Evolutionary conservation across 306 rosid genomes (phyloP), one percentile per base, ranked within the genome.

Genomic region (Corylus avellana): DNA sequence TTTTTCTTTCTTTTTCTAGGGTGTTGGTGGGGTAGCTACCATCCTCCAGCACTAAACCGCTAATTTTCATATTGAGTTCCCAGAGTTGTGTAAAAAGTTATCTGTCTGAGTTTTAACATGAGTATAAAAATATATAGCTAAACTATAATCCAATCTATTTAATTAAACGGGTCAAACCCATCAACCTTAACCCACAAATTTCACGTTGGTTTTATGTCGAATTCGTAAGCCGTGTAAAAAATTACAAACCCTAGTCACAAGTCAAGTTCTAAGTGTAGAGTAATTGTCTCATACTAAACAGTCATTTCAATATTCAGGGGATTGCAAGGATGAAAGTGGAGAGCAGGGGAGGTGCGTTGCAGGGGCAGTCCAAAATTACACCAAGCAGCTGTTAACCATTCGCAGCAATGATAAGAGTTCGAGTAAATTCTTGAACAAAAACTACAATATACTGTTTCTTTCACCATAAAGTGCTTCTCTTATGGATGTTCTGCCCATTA

Each of bases 341-440:
- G 50, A 17, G 49, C 67, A 78, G 72, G 90, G 87, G 5, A 86
- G 97, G 75, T 94, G 98, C 20, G 89, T 94, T 42, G 91, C 88
- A 2, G 96, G 85, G 3, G 94, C 93, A 12, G 87, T 94, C 50
- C 80, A 79, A 84, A 94, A 94, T 55, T 94, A 94, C 81, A 94
- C 98, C 79, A 49, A 81, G 25, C 98, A 91, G 88, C 92, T 92
- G 32, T 87, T 85, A 25, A 73, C 58, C 32, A 86, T 76, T 74
- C 77, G 79, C 39, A 74, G 69, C 14, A 71, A 55, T 25, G 3
- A 89, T 61, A 22, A 82, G 51, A 18, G 49, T 42, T 68, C 51
- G 76, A 88, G 98, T 92, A 82, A 59, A 57, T 51, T 29, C 22
- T 47, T 50, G 9, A 44, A 42, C 56, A 58, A 39, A 8, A 71